phyloP scores from a whole-genome alignment of 257 asterid species.

The Eustoma russellianum region DNA sequence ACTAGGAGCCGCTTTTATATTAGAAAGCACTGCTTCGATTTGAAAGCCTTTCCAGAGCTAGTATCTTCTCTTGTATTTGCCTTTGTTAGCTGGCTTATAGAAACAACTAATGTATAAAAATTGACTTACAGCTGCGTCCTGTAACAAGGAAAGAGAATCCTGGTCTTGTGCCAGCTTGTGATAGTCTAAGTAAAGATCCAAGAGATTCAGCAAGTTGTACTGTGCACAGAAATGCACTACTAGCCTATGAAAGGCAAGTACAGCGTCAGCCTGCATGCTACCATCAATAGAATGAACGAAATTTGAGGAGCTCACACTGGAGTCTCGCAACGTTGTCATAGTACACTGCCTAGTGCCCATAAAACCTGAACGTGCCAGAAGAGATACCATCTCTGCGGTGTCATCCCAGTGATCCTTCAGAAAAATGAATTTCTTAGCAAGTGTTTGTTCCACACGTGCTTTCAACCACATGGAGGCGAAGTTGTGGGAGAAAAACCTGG shows the following conservation, averaged over 20 bases:
- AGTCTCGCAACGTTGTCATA: conserved; percentile 28
- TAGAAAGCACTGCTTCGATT: too few species aligned
- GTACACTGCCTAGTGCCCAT: conserved; percentile 29
- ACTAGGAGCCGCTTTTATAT: too few species aligned
- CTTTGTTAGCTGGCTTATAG: too few species aligned
- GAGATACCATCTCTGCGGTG: conserved; percentile 53
- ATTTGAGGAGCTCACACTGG: conserved; percentile 43
- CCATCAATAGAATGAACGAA: conserved; percentile 40
- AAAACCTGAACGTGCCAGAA: conserved; percentile 83
- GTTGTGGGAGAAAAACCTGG: conserved; percentile 49
- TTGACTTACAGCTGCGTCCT: conserved; percentile 73
- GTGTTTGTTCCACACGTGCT: conserved; percentile 78
- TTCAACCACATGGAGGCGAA: conserved; percentile 63
- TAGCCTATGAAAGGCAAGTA: conserved; percentile 70
- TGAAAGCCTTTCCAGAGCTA: too few species aligned
- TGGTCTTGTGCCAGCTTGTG: conserved; percentile 72
- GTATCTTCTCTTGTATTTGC: too few species aligned
- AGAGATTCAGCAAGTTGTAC: conserved; percentile 74
- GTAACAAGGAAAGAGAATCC: conserved; percentile 48
- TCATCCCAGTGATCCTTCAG: conserved; percentile 71
- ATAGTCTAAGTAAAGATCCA: conserved; percentile 81
- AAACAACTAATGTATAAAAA: not conserved
- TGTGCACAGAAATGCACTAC: conserved; percentile 63
- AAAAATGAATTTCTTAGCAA: conserved; percentile 61
- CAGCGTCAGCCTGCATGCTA: conserved; percentile 43